phyloP scores from a whole-genome alignment of 305 asterid genomes.

The Rubia tinctorum region DNA sequence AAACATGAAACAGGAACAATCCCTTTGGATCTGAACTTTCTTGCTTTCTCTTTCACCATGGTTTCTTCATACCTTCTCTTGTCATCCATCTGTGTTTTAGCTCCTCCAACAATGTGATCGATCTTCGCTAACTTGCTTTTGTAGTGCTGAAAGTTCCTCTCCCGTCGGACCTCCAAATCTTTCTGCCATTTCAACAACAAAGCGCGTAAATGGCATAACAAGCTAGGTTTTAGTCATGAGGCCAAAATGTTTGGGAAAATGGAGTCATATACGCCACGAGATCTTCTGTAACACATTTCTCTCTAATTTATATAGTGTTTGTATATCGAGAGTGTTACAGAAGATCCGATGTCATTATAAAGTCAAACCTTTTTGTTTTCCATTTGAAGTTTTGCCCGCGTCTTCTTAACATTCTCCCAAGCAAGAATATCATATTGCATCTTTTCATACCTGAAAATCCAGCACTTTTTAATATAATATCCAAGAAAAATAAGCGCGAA shows the following conservation, averaged over 20 bases:
- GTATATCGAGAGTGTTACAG: neutral
- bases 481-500: neutral
- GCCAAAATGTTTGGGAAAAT: neutral
- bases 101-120: slow-evolving; percentile 42
- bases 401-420: slow-evolving; percentile 67
- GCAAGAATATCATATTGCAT: slow-evolving; percentile 36
- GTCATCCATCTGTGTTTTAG: slow-evolving; percentile 49
- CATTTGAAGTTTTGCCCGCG: slow-evolving; percentile 37
- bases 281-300: neutral
- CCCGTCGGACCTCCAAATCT: slow-evolving; percentile 41
- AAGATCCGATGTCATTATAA: neutral
- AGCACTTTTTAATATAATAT: neutral
- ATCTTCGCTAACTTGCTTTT: slow-evolving; percentile 50
- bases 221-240: neutral
- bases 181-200: slow-evolving; percentile 28
- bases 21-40: slow-evolving; percentile 44
- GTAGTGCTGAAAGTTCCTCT: slow-evolving; percentile 53
- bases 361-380: slow-evolving; percentile 57
- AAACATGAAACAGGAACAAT: slow-evolving; percentile 41
- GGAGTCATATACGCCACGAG: neutral
- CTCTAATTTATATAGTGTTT: no score
- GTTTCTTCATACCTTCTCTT: slow-evolving; percentile 48
- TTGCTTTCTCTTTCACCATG: slow-evolving; percentile 43
- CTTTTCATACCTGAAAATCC: slow-evolving; percentile 48
- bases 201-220: neutral